Conservation (phyloP, 129 eudicot species). For the Chrysanthemum seticuspe region DNA sequence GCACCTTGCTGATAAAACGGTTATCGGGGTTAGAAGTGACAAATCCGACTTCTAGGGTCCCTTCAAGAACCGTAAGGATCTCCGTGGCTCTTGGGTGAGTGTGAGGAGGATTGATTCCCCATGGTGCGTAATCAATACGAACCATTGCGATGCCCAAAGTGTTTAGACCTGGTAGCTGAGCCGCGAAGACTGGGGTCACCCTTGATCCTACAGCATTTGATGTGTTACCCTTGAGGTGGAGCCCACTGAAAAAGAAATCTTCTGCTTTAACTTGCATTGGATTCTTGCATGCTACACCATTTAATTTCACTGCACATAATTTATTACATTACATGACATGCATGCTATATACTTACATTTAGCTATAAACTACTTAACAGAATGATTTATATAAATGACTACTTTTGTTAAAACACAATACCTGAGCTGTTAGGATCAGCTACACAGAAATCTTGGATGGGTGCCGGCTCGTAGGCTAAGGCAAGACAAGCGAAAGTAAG, state of each 20-base stretch:
- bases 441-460: conserved; percentile 50
- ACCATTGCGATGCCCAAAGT: conserved; percentile 46
- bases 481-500: conserved; percentile 25
- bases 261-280: conserved; percentile 32
- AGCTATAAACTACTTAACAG: too few species aligned
- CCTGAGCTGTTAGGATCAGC: conserved; percentile 41
- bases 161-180: conserved; percentile 43
- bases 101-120: conserved; percentile 48
- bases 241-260: conserved; percentile 44
- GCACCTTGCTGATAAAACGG: conserved; percentile 34
- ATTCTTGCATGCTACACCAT: conserved; percentile 42
- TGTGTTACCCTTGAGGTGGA: conserved; percentile 42
- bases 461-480: conserved; percentile 33
- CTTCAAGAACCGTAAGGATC: conserved; percentile 41
- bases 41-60: conserved; percentile 37
- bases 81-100: conserved; percentile 53
- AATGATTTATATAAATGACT: neutral
- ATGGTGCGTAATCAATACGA: conserved; percentile 43
- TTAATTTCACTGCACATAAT: conserved; percentile 31
- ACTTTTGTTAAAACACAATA: neutral
- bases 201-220: conserved; percentile 41
- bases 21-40: conserved; percentile 46
- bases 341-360: too few species aligned
- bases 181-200: conserved; percentile 37
- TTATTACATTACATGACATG: neutral